Evolutionary conservation across 2,329 filamentous ascomycete species (phyloP).

Genomic region (Helotiales sp.): DNA sequence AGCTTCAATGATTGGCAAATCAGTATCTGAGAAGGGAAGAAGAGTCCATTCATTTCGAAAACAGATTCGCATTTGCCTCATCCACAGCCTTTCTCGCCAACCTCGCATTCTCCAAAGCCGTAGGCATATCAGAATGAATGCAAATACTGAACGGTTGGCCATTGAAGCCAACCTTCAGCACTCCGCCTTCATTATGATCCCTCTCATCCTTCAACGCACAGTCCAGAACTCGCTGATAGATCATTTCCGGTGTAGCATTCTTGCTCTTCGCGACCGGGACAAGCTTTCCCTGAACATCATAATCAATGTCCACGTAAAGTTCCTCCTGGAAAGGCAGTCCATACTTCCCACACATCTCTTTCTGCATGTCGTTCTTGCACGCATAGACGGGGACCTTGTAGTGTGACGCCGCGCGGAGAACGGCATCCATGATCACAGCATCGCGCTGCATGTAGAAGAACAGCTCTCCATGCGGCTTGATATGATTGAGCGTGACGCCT

Average conservation of each 20-base stretch:
- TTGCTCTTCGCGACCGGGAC: conserved; percentile 16
- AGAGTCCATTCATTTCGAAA: conserved; percentile 1
- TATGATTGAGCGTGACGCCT: conserved; percentile 55
- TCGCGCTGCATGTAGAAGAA: conserved; percentile 41
- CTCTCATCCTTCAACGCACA: conserved; percentile 14
- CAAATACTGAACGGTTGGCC: conserved; percentile 18
- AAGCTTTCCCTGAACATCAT: conserved; percentile 13
- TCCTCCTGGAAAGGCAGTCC: conserved; percentile 23
- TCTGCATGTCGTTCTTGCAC: conserved; percentile 23
- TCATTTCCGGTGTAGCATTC: conserved; percentile 10
- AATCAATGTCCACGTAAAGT: conserved; percentile 29
- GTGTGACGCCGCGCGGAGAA: conserved; percentile 4
- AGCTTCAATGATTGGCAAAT: not conserved
- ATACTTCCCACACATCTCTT: conserved; percentile 22
- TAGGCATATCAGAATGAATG: conserved; percentile 20
- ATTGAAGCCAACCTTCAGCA: conserved; percentile 14
- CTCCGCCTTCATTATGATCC: conserved; percentile 14
- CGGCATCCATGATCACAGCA: conserved; percentile 12
- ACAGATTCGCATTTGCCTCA: conserved; percentile 15
- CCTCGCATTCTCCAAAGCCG: conserved; percentile 17
- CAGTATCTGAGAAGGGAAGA: not conserved
- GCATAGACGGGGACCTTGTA: conserved; percentile 34
- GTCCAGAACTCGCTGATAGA: conserved; percentile 7
- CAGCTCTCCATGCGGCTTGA: conserved; percentile 62
- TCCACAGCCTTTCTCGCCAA: conserved; percentile 18